Evolutionary conservation across 768 basidiomycete species (phyloP), one percentile per base, ranked within the genome.

Genomic region (Kwoniella bestiolae): DNA sequence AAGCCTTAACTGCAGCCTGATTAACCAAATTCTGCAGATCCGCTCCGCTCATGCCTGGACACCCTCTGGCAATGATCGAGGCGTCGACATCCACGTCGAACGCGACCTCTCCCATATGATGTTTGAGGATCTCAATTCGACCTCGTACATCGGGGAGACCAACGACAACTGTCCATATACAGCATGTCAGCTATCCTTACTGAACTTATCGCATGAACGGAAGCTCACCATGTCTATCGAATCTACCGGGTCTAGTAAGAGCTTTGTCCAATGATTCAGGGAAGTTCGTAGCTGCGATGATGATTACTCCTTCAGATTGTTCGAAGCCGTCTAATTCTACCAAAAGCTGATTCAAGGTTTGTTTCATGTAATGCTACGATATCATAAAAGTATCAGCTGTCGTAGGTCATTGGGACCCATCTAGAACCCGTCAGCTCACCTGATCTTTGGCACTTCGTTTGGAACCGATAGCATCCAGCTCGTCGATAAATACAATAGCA

Each of bases 241-340:
- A 99, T 50, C 96, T 88, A 60, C 96, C 96, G 28, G 96, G 96
- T 72, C 96, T 90, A 44, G 95, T 89, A 66, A 99, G 87, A 14
- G 96, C 96, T 68, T 92, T 94, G 67, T 99, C 96, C 67, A 99
- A 84, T 58, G 89, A 89, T 76, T 97, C 88, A 1, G 95, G 95
- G 81, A 98, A 96, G 82, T 99, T 99, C 56, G 96, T 99, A 32
- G 83, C 83, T 44, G 91, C 94, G 63, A 97, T 92, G 67, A 97
- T 91, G 65, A 98, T 93, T 70, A 99, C 87, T 28, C 94, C 95
- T 80, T 98, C 82, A 29, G 85, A 87, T 79, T 94, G 91, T 78
- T 89, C 84, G 84, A 99, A 99, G 2, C 96, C 96, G 75, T 99
- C 96, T 86, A 98, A 90, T 81, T 99, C 96, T 44, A 94, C 92